phyloP scores from a whole-genome alignment of 164 flowering plant genomes.

The Berberis thunbergii region DNA sequence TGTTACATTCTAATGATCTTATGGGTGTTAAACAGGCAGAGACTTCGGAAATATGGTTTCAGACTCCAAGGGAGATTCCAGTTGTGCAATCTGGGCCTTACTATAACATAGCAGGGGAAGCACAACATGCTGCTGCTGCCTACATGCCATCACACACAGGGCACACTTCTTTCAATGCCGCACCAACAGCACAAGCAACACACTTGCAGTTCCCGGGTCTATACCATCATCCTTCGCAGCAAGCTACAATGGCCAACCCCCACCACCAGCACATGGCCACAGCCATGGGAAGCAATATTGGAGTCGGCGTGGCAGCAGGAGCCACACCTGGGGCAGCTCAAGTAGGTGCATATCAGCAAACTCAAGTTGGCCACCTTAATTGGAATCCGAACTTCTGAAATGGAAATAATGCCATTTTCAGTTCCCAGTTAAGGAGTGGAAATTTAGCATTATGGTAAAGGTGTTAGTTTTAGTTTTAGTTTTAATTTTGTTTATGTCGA shows the following conservation, averaged over 20 bases:
- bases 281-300: conserved; percentile 56
- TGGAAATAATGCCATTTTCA: background rate
- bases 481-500: conserved; percentile 17
- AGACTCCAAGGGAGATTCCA: conserved; percentile 64
- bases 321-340: conserved; percentile 48
- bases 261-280: conserved; percentile 66
- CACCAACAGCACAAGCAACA: conserved; percentile 47
- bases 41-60: conserved; percentile 84
- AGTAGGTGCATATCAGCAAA: conserved; percentile 79
- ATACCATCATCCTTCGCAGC: conserved; percentile 58
- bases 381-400: conserved; percentile 69
- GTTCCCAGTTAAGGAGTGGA: conserved; percentile 5
- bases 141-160: conserved; percentile 77
- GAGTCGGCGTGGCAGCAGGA: conserved; percentile 54
- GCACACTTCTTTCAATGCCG: conserved; percentile 60
- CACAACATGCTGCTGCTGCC: conserved; percentile 56
- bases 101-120: conserved; percentile 71
- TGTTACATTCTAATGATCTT: background rate
- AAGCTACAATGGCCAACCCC: conserved; percentile 50
- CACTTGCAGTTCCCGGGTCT: conserved; percentile 78
- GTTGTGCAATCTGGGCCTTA: conserved; percentile 67
- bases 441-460: background rate
- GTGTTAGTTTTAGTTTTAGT: background rate
- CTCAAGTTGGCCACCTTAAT: conserved; percentile 70
- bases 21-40: conserved; percentile 50